Percentiles rank a stretch among this genome's conserved stretches.
Conservation (phyloP, 805 yeast species). For the Zygosaccharomyces kombuchaensis region DNA sequence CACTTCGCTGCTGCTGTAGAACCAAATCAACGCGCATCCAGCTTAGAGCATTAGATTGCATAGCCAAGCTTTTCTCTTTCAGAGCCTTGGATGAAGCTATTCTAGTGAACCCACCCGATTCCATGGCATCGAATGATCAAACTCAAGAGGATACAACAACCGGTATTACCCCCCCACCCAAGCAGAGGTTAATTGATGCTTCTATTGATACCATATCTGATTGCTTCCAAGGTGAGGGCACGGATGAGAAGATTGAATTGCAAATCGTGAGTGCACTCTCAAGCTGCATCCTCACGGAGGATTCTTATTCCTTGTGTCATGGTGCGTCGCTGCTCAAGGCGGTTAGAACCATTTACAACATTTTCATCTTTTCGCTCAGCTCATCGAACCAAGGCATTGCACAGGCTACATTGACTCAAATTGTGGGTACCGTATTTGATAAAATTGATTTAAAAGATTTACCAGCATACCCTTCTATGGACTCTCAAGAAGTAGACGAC, state of each 20-base stretch:
- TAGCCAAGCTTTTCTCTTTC: slow-evolving; percentile 85
- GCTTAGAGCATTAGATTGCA: slow-evolving; percentile 72
- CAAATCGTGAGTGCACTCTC: slow-evolving; percentile 91
- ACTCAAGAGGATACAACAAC: slow-evolving; percentile 21
- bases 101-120: slow-evolving; percentile 44
- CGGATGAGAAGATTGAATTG: slow-evolving; percentile 82
- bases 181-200: slow-evolving; percentile 64
- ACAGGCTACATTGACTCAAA: slow-evolving; percentile 90
- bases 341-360: slow-evolving; percentile 87
- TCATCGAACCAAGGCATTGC: slow-evolving; percentile 89
- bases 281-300: slow-evolving; percentile 78
- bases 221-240: slow-evolving; percentile 87
- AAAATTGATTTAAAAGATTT: slow-evolving; percentile 39
- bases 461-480: slow-evolving; percentile 1
- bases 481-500: slow-evolving; percentile 4
- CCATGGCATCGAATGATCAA: slow-evolving; percentile 34
- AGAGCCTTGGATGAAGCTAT: slow-evolving; percentile 61
- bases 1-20: slow-evolving; percentile 72
- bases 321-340: slow-evolving; percentile 87
- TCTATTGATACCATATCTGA: slow-evolving; percentile 80
- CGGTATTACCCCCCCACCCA: slow-evolving; percentile 50
- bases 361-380: slow-evolving; percentile 77
- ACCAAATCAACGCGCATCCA: slow-evolving; percentile 60
- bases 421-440: slow-evolving; percentile 80
- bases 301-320: slow-evolving; percentile 58